Evolutionary conservation across 805 yeast species (phyloP).

Genomic region (Metschnikowia drakensbergensis): DNA sequence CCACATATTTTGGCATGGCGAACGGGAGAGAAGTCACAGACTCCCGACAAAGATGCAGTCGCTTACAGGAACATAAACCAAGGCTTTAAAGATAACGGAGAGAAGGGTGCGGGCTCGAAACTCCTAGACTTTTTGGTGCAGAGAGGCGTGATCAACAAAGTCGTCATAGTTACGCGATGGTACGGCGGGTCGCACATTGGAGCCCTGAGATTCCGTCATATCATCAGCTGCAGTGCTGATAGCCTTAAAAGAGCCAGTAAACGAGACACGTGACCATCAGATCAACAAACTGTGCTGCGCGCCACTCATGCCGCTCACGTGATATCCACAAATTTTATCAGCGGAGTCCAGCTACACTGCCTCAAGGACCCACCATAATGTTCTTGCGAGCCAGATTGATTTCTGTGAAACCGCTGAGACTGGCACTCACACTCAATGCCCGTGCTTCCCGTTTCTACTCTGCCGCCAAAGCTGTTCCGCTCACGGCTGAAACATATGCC

Average conservation of each 20-base stretch:
- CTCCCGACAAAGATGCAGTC: slow-evolving; percentile 21
- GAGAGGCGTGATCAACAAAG: slow-evolving; percentile 46
- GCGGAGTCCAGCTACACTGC: background rate
- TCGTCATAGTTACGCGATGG: slow-evolving; percentile 76
- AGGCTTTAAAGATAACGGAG: slow-evolving; percentile 70
- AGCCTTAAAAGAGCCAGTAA: slow-evolving; percentile 30
- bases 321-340: slow-evolving; percentile 3
- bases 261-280: background rate
- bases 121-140: slow-evolving; percentile 50
- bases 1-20: slow-evolving; percentile 76
- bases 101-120: slow-evolving; percentile 66
- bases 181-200: slow-evolving; percentile 78
- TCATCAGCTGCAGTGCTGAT: slow-evolving; percentile 52
- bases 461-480: slow-evolving; percentile 34
- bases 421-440: background rate
- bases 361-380: background rate
- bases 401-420: background rate
- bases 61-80: slow-evolving; percentile 38
- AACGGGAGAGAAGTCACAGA: slow-evolving; percentile 20
- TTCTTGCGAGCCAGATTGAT: slow-evolving; percentile 2
- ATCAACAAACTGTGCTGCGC: background rate
- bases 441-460: slow-evolving; percentile 20
- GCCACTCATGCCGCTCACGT: background rate
- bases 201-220: slow-evolving; percentile 64
- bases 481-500: slow-evolving; percentile 72